Base-by-base conservation (phyloP, 2,329 filamentous ascomycete species). In the Chaetomium olivaceum region DNA sequence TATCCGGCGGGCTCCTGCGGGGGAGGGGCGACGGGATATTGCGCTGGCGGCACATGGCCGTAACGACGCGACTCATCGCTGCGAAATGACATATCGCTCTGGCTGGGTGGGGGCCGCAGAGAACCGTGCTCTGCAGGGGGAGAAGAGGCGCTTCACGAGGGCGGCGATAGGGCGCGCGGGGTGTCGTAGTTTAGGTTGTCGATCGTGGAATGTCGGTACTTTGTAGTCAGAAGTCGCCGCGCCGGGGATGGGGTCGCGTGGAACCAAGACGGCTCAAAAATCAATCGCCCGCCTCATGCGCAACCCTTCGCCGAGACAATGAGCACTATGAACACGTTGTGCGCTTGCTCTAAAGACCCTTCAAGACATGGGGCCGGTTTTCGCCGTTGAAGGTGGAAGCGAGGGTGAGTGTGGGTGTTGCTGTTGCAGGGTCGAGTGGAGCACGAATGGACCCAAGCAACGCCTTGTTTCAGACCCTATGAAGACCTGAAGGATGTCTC, bases 1-100 rank as follows among this genome's bases (percentile, higher is more conserved):
- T 80, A 79, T 46, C 73, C 65, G 43, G 51, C 68, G 6, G 67
- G 57, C 56, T 69, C 64, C 31, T 69, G 57, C 54, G 79, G 76
- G 68, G 77, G 80, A 66, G 76, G 76, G 57, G 81, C 78, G 69
- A 85, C 78, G 19, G 85, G 82, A 71, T 89, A 89, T 74, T 88
- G 87, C 33, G 87, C 86, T 19, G 87, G 87, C 68, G 87, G 87
- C 58, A 89, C 79, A 77, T 89, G 85, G 78, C 87, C 87, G 72
- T 89, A 89, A 55, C 87, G 85, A 76, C 85, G 83, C 74, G 86
- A 84, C 72, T 85, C 82, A 71, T 88, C 85, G 73, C 84, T 84
- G 73, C 84, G 81, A 74, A 89, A 89, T 63, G 87, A 89, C 87
- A 89, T 89, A 72, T 46, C 67, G 73, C 51, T 39, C 27, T 27